Evolutionary conservation across 75 land plant genomes (phyloP), one percentile per base, ranked within the genome.

Genomic region (Azolla pinnata): DNA sequence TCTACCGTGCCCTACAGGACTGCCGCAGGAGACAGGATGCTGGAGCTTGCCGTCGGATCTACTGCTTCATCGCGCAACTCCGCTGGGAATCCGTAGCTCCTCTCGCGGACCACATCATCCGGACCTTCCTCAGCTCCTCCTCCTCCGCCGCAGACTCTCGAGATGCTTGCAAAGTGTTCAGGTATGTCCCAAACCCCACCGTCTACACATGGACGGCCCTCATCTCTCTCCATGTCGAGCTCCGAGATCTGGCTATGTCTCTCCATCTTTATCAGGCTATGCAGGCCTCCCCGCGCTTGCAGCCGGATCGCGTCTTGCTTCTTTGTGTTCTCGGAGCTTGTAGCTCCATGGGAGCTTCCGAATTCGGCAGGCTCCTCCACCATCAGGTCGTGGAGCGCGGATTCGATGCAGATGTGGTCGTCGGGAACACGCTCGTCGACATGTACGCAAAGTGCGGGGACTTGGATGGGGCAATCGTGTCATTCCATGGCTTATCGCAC

Each of bases 381-480:
- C 19, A 29, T 20, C 63, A 61, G 3, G 48, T 72, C 23, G 25
- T 80, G 5, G 68, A 64, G 44, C 7, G 27, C 10, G 75, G 75
- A 10, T 60, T 44, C 44, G 64, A 71, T 25, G 45, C 44, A 33
- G 63, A 29, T 47, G 55, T 50, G 45, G 32, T 54, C 45, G 61
- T 73, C 0, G 65, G 66, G 29, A 78, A 72, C 23, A 74, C 85
- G 1, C 62, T 83, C 12, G 48, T 83, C 17, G 72, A 42, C 46
- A 83, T 83, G 85, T 81, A 83, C 56, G 65, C 65, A 0, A 67
- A 66, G 19, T 66, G 65, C 42, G 67, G 79, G 0, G 7, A 20
- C 2, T 19, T 60, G 32, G 56, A 49, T 16, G 70, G 68, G 29
- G 57, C 68, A 25, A 29, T 71, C 33, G 46, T 57, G 52, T 66